Evolutionary conservation across 179 eudicot genomes (phyloP).

Genomic region (Spergularia azorica): DNA sequence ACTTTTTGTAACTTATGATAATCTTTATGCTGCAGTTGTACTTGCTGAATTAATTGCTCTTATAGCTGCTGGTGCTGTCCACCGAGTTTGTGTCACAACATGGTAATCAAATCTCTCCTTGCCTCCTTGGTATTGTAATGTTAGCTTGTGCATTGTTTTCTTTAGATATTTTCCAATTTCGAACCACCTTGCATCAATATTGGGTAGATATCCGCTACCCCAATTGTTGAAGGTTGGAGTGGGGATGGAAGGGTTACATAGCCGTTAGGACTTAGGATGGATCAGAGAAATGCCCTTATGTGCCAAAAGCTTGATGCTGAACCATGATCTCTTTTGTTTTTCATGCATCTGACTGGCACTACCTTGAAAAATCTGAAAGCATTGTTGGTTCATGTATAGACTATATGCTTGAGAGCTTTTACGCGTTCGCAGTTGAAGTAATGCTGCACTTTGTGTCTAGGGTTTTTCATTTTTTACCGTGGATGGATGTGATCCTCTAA

Average conservation of each 20-base stretch:
- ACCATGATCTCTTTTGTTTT: neutral
- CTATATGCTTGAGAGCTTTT: too few relatives aligned
- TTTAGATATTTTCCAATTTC: neutral
- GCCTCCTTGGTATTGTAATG: neutral
- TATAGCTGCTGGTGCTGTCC: constrained; percentile 74
- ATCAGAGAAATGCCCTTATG: neutral
- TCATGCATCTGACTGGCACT: too few relatives aligned
- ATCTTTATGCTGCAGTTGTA: constrained; percentile 50
- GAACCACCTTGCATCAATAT: neutral
- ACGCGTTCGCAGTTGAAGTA: too few relatives aligned
- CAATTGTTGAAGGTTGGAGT: neutral
- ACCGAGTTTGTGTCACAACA: constrained; percentile 78
- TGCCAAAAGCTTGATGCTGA: too few relatives aligned
- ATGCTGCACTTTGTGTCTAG: too few relatives aligned
- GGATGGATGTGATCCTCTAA: too few relatives aligned
- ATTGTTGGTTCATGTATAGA: too few relatives aligned
- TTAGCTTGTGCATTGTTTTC: neutral
- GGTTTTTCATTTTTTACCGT: too few relatives aligned
- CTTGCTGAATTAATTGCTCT: constrained; percentile 75
- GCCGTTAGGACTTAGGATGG: neutral
- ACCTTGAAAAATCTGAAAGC: too few relatives aligned
- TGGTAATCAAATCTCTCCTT: constrained; percentile 51
- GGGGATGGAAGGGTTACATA: neutral
- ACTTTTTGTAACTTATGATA: constrained; percentile 7
- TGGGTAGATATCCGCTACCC: neutral